Base-by-base conservation (phyloP, 345 rosid genomes). In the Salix arbutifolia region DNA sequence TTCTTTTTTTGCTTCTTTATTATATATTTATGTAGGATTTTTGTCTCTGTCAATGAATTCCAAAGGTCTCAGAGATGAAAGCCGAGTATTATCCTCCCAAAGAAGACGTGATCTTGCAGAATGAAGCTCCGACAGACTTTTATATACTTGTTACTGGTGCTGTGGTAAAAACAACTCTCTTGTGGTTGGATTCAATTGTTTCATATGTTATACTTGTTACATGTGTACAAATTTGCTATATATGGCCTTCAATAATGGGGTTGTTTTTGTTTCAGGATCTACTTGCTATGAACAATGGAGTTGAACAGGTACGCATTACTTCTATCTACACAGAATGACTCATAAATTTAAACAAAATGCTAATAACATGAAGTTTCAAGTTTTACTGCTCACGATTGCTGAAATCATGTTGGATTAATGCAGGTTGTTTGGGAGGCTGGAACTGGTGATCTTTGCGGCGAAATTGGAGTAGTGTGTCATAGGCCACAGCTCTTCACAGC, bases 401-500 rank as follows among this genome's bases (percentile, higher is more conserved):
- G 68, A 68, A 37, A 61, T 28, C 58, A 14, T 44, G 70, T n/a
- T 68, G 50, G 50, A 69, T 61, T 23, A 48, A 70, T 85, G 76
- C 87, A 92, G 97, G 87, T 82, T 81, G 86, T 91, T 77, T 87
- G 84, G 44, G 95, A 87, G 86, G 92, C 90, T 23, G 88, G 79
- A 84, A 80, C 92, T 19, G 97, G 99, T 58, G 96, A 93, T 46
- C 82, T 93, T 40, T 79, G 90, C 68, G 98, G 99, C 31, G 99
- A 96, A 87, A 88, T 92, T 25, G 98, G 97, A 8, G 94, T 96
- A 37, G 87, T 93, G 74, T 93, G 98, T 75, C 92, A 89, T 70
- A 86, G 89, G 80, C 99, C 98, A 64, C 97, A 96, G 62, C 87
- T 92, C 52, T 92, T 90, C 87, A 93, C 99, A 1, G 97, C 91